Conservation (phyloP, 2,329 filamentous ascomycete species). For the Sporothrix brunneoviolacea region DNA sequence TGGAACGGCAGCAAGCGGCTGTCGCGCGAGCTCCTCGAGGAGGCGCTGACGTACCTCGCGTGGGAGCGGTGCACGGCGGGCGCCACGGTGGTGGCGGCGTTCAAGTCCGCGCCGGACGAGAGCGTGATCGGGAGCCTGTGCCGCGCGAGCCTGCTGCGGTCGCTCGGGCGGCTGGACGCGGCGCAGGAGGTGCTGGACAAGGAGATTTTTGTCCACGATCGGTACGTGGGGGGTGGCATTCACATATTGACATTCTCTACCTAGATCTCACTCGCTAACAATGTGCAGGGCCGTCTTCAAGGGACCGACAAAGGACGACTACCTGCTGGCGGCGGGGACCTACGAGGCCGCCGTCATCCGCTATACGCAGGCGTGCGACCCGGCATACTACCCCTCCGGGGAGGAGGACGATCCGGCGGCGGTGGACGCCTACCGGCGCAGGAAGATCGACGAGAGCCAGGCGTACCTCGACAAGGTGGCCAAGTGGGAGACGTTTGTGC, state of each 20-base stretch:
- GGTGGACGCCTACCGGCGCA: slow-evolving; percentile 32
- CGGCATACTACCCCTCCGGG: slow-evolving; percentile 23
- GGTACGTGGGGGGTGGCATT: slow-evolving; percentile 34
- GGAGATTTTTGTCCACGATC: slow-evolving; percentile 59
- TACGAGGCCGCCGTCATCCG: slow-evolving; percentile 81
- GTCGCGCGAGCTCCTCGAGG: slow-evolving; percentile 56
- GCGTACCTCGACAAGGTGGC: slow-evolving; percentile 60
- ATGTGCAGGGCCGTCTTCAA: slow-evolving; percentile 45
- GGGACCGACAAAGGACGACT: slow-evolving; percentile 59
- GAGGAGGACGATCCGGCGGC: slow-evolving; percentile 12
- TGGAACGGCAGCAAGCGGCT: slow-evolving; percentile 89
- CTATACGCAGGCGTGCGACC: slow-evolving; percentile 61
- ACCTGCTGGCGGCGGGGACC: slow-evolving; percentile 64
- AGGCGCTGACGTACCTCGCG: slow-evolving; percentile 53
- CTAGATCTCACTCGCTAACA: slow-evolving; percentile 12
- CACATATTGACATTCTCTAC: not conserved
- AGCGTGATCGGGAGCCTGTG: slow-evolving; percentile 60
- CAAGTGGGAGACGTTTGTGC: slow-evolving; percentile 63
- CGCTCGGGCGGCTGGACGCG: slow-evolving; percentile 54
- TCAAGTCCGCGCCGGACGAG: slow-evolving; percentile 52
- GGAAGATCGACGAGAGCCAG: slow-evolving; percentile 55
- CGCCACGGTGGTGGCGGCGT: slow-evolving; percentile 34
- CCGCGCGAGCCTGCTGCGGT: slow-evolving; percentile 58
- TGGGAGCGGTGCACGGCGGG: slow-evolving; percentile 56
- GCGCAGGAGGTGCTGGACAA: slow-evolving; percentile 60